Percentiles rank a stretch among this genome's conserved stretches.
These are phyloP conservation scores for Phylloboletellus chloephorus DNA, from an alignment of 1,284 basidiomycete species.

Conservation along the genomic window DNA sequence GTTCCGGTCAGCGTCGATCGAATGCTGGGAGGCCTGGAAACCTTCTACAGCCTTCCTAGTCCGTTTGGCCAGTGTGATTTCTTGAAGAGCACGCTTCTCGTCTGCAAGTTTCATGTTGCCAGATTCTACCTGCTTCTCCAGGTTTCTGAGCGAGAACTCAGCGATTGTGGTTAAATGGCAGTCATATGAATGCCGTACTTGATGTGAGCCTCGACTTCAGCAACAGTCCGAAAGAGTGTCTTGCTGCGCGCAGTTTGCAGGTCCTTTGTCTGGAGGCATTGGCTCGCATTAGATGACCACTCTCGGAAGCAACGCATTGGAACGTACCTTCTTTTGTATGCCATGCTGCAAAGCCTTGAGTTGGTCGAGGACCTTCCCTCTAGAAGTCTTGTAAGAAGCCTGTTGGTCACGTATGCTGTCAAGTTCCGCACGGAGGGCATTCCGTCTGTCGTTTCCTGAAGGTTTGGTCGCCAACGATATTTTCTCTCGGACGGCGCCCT, in stretches of 20 bases:
- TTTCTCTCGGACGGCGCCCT: slow-evolving; percentile 79
- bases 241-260: slow-evolving; percentile 81
- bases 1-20: slow-evolving; percentile 78
- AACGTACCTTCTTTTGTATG: slow-evolving; percentile 75
- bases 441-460: slow-evolving; percentile 68
- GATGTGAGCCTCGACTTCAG: slow-evolving; percentile 87
- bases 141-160: slow-evolving; percentile 45
- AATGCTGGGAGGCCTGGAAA: slow-evolving; percentile 73
- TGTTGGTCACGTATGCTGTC: slow-evolving; percentile 79
- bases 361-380: slow-evolving; percentile 79
- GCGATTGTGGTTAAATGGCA: slow-evolving; percentile 1
- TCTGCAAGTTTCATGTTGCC: slow-evolving; percentile 92
- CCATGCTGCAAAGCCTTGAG: slow-evolving; percentile 78
- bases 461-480: slow-evolving; percentile 60
- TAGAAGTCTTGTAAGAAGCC: slow-evolving; percentile 70
- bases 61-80: slow-evolving; percentile 75
- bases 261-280: slow-evolving; percentile 69
- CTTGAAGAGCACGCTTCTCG: slow-evolving; percentile 90
- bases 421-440: slow-evolving; percentile 75
- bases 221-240: slow-evolving; percentile 76
- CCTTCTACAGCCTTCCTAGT: slow-evolving; percentile 68
- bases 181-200: slow-evolving; percentile 46
- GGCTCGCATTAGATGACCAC: slow-evolving; percentile 3
- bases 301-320: neutral
- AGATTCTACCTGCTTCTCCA: slow-evolving; percentile 88